Percentiles rank a stretch among this genome's conserved stretches.
These are phyloP conservation scores for Pyrenopolyporus hunteri DNA, from an alignment of 495 filamentous ascomycete species.

Conservation along the genomic window DNA sequence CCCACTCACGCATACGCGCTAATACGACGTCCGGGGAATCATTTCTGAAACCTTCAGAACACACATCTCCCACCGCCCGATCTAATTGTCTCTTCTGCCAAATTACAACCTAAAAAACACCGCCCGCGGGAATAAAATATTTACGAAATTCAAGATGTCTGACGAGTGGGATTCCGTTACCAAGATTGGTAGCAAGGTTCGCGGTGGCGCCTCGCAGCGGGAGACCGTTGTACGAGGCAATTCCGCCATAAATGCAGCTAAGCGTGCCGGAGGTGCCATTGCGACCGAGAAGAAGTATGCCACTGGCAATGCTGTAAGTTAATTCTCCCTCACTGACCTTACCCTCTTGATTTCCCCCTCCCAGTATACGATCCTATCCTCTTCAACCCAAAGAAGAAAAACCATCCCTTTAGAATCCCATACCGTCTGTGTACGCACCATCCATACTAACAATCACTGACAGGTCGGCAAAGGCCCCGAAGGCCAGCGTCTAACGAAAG, in stretches of 20 bases:
- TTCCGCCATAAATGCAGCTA: conserved; percentile 87
- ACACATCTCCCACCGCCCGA: not conserved
- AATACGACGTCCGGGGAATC: not conserved
- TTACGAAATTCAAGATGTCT: conserved; percentile 58
- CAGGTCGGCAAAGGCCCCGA: conserved; percentile 57
- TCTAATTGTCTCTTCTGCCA: not conserved
- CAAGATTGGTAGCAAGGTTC: conserved; percentile 88
- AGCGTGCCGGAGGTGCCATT: conserved; percentile 75
- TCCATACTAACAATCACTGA: conserved; percentile 12
- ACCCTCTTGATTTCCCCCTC: not conserved
- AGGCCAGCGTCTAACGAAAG: conserved; percentile 96
- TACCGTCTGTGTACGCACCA: too few species aligned
- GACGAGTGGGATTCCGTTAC: conserved; percentile 86
- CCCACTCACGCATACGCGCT: too few species aligned
- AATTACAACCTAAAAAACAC: not conserved
- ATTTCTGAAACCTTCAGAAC: not conserved
- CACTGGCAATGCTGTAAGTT: conserved; percentile 74
- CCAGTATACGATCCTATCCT: not conserved
- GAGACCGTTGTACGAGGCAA: conserved; percentile 90
- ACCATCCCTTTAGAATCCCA: too few species aligned
- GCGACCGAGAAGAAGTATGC: conserved; percentile 93
- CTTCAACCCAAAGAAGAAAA: too few species aligned
- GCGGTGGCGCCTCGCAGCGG: conserved; percentile 65
- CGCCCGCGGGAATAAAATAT: too few species aligned
- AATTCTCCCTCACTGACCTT: not conserved